Evolutionary conservation across 1,139 yeast species (phyloP).

Genomic region (Yamadazyma atlantica): DNA sequence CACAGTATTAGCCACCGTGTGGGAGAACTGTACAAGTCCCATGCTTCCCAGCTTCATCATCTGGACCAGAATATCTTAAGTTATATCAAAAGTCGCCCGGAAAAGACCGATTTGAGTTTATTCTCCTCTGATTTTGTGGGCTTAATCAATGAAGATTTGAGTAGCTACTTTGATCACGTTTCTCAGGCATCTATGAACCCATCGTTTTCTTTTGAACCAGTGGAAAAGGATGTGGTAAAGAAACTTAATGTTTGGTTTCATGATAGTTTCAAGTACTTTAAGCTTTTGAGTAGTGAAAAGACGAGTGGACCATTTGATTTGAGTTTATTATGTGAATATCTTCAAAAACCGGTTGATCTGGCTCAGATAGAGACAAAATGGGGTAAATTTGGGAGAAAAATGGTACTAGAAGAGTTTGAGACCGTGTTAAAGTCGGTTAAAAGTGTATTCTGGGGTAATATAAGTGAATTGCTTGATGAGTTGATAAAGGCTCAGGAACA

Average conservation of each 20-base stretch:
- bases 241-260: slow-evolving; percentile 11
- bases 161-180: slow-evolving; percentile 11
- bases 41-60: not conserved
- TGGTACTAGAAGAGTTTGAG: slow-evolving; percentile 8
- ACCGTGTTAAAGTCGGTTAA: slow-evolving; percentile 1
- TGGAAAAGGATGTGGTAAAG: slow-evolving; percentile 6
- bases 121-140: slow-evolving; percentile 12
- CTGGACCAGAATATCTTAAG: not conserved
- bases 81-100: too few relatives aligned
- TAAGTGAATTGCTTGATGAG: slow-evolving; percentile 4
- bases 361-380: slow-evolving; percentile 6
- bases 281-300: slow-evolving; percentile 2
- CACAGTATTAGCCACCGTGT: not conserved
- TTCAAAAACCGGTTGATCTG: slow-evolving; percentile 5
- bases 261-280: slow-evolving; percentile 3
- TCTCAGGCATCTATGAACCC: slow-evolving; percentile 11
- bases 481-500: not conserved
- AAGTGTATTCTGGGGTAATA: slow-evolving; percentile 3
- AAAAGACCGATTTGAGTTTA: slow-evolving; percentile 2
- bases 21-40: not conserved
- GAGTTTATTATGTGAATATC: slow-evolving; percentile 5
- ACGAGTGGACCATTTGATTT: too few relatives aligned
- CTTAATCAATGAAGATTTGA: slow-evolving; percentile 11
- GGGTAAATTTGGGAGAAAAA: slow-evolving; percentile 10
- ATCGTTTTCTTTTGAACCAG: slow-evolving; percentile 8